Evolutionary conservation across 2,329 filamentous ascomycete species (phyloP).

Genomic region (Phialemonium atrogriseum): DNA sequence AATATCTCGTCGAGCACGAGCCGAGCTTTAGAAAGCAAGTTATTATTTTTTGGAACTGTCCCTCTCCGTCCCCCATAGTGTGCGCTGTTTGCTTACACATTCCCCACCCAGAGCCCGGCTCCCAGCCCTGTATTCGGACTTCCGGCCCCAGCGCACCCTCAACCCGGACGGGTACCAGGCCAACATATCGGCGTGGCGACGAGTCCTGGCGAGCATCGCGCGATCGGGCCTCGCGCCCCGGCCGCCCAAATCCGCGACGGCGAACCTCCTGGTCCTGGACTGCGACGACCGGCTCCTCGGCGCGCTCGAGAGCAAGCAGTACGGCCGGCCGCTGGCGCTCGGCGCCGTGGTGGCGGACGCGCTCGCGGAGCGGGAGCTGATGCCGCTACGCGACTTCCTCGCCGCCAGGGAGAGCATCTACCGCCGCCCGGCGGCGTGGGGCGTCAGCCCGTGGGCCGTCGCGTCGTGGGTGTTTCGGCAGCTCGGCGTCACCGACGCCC

Average conservation of each 20-base stretch:
- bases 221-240: slow-evolving; percentile 22
- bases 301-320: slow-evolving; percentile 67
- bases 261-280: slow-evolving; percentile 43
- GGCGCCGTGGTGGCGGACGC: slow-evolving; percentile 72
- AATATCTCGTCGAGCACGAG: slow-evolving; percentile 21
- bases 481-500: slow-evolving; percentile 50
- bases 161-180: slow-evolving; percentile 21
- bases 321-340: slow-evolving; percentile 72
- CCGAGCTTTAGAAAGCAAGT: slow-evolving; percentile 19
- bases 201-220: slow-evolving; percentile 20
- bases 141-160: slow-evolving; percentile 17
- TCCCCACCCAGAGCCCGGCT: slow-evolving; percentile 15
- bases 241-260: slow-evolving; percentile 18
- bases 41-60: too few species aligned
- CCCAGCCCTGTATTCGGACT: slow-evolving; percentile 20
- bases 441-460: slow-evolving; percentile 60
- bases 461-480: slow-evolving; percentile 69
- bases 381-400: slow-evolving; percentile 64
- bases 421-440: slow-evolving; percentile 51
- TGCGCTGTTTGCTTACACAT: slow-evolving; percentile 5
- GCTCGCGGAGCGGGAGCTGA: slow-evolving; percentile 57
- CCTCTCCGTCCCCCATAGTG: background rate
- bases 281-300: slow-evolving; percentile 57
- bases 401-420: slow-evolving; percentile 62
- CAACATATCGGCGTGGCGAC: slow-evolving; percentile 27